These are phyloP conservation scores for Plasmopara muralis DNA, from an alignment of 352 stramenopile species.

Conservation along the genomic window DNA sequence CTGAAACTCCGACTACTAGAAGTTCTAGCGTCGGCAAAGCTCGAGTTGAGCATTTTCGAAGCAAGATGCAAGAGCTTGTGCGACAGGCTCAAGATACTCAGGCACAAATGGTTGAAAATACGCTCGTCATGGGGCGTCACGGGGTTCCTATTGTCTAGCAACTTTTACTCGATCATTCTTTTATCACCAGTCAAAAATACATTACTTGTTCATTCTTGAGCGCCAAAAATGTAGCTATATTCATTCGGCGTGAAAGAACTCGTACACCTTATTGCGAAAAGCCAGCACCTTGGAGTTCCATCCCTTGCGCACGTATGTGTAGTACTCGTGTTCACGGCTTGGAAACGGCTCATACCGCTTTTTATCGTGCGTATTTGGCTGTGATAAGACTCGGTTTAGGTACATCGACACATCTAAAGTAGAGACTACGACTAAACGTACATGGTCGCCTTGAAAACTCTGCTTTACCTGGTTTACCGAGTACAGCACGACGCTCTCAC, in stretches of 20 bases:
- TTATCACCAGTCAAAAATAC: no score
- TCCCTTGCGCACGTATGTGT: conserved; percentile 56
- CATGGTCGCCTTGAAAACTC: conserved; percentile 35
- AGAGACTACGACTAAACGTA: conserved; percentile 8
- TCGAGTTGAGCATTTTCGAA: conserved; percentile 44
- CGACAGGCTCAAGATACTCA: conserved; percentile 64
- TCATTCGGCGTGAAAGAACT: conserved; percentile 41
- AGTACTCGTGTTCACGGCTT: conserved; percentile 77
- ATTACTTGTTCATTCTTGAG: no score
- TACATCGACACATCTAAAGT: not conserved
- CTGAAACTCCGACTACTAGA: not conserved
- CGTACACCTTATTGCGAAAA: conserved; percentile 51
- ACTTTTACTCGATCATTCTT: no score
- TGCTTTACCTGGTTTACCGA: conserved; percentile 56
- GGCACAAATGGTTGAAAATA: conserved; percentile 25
- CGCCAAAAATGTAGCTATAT: no score
- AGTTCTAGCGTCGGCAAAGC: conserved; percentile 8
- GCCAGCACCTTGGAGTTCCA: conserved; percentile 68
- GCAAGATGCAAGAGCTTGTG: conserved; percentile 66
- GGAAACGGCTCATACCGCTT: conserved; percentile 59
- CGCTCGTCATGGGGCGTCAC: conserved; percentile 41
- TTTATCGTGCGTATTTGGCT: conserved; percentile 25
- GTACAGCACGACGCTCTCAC: conserved; percentile 65
- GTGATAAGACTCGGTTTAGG: conserved; percentile 1
- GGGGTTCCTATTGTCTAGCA: conserved; percentile 29